Evolutionary conservation across 1,139 yeast genomes (phyloP).

Genomic region (Petasospora fabianii): DNA sequence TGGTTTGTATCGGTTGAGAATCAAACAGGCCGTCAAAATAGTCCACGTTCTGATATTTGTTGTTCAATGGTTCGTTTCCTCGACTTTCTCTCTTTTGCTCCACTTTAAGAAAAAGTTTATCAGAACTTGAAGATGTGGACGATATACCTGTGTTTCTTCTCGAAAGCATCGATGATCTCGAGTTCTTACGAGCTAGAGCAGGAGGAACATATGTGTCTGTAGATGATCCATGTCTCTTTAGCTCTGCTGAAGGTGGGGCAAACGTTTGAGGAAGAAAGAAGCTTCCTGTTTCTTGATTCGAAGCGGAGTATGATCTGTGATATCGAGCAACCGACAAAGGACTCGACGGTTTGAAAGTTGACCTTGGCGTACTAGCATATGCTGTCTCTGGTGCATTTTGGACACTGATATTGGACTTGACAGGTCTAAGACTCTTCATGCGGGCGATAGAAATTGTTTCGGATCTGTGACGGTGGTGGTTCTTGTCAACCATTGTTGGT

Average conservation of each 20-base stretch:
- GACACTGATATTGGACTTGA: conserved; percentile 18
- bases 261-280: conserved; percentile 12
- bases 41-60: conserved; percentile 21
- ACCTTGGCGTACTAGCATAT: neutral
- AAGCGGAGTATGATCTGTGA: conserved; percentile 24
- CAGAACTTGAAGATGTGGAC: conserved; percentile 14
- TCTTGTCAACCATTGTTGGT: conserved; percentile 4
- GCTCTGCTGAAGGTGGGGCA: conserved; percentile 15
- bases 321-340: conserved; percentile 5
- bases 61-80: neutral
- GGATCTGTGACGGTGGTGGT: conserved; percentile 25
- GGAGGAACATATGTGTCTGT: too few relatives aligned
- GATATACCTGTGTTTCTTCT: neutral
- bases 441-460: conserved; percentile 21
- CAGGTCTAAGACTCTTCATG: conserved; percentile 17
- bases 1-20: too few relatives aligned
- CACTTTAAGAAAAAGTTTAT: conserved; percentile 8
- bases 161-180: conserved; percentile 1
- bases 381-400: neutral
- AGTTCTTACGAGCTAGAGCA: conserved; percentile 1
- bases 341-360: neutral
- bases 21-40: conserved; percentile 24
- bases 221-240: too few relatives aligned
- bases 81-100: neutral
- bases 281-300: conserved; percentile 12